Base-by-base conservation (phyloP, 495 filamentous ascomycete genomes). In the Aspergillus asperescens region DNA sequence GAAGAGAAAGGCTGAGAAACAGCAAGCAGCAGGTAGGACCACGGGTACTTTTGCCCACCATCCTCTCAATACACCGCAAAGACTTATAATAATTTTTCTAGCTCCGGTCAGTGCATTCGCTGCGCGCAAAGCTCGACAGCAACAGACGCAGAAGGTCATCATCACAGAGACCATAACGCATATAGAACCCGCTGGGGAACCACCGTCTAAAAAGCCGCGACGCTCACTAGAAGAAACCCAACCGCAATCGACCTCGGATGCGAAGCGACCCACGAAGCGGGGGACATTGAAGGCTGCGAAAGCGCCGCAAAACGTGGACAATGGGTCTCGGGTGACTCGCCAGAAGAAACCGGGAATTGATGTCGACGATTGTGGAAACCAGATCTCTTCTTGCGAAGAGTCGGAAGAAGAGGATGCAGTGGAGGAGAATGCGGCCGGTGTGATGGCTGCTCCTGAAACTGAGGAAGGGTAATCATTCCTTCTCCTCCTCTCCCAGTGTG, bases 1-100 rank as follows among this genome's bases (percentile, higher is more conserved):
- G 67, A 76, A 76, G 53, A 59, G 73, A 54, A 76, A 76, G 51
- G 73, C 69, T 19, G 71, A 76, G 28, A 74, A 74, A 39, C 67
- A 67, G 49, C 66, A 68, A 48, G 10, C 52, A 22, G 59, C 67
- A 54, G 69, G 71, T 76, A 66, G 10, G 18, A 6, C 6, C 31
- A 38, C 29, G 12, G 12, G 9, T 13, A 2, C 12, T n/a, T 15
- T 15, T 12, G 7, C 28, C 23, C 22, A 20, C 16, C 37, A 10
- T 25, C 7, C 24, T 37, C n/a, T 38, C 23, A 8, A 6, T 10
- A 9, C 29, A 18, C 22, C 18, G 4, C 10, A 25, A 5, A 4
- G 13, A 10, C 40, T 50, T 24, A 54, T 20, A 15, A 37, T 16
- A 45, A 46, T 58, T 15, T 50, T 35, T 18, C 18, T 56, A 70